A percentile compares a stretch with the other conserved stretches of the same genome.
Conservation (phyloP, 2,329 filamentous ascomycete species). For the Zymoseptoria brevis region DNA sequence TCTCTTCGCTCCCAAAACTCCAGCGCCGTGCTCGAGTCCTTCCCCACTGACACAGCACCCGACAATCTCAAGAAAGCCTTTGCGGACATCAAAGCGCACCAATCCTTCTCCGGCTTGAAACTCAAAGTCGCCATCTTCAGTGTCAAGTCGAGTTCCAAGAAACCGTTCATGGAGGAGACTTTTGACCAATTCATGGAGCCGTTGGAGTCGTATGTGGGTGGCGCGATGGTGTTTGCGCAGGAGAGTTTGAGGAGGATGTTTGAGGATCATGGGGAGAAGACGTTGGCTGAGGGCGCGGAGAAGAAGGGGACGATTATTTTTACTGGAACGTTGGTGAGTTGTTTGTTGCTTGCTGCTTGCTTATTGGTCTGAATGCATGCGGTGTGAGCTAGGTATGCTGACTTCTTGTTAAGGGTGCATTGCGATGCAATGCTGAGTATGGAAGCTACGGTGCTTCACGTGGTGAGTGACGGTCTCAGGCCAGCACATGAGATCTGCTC, state of each 20-base stretch:
- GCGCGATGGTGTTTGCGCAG: constrained; percentile 50
- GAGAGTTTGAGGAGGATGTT: constrained; percentile 46
- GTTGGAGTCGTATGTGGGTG: constrained; percentile 47
- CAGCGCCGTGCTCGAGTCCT: constrained; percentile 43
- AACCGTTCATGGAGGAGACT: constrained; percentile 49
- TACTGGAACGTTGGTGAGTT: constrained; percentile 39
- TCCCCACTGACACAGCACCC: constrained; percentile 45
- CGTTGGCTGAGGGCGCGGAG: constrained; percentile 37
- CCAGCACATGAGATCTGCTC: too few relatives aligned
- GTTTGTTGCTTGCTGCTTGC: background rate
- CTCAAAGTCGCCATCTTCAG: constrained; percentile 48
- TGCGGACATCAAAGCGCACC: constrained; percentile 41
- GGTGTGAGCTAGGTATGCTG: background rate
- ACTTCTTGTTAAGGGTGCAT: constrained; percentile 10
- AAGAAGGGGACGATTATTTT: constrained; percentile 54
- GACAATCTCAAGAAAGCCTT: constrained; percentile 43
- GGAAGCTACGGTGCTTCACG: constrained; percentile 49
- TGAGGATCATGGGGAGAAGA: constrained; percentile 43
- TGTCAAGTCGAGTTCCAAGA: constrained; percentile 49
- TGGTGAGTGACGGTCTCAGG: background rate
- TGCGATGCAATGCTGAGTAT: constrained; percentile 48
- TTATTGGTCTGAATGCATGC: background rate
- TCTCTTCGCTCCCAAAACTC: constrained; percentile 36
- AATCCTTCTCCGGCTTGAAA: constrained; percentile 43
- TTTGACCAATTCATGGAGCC: constrained; percentile 42